These are phyloP conservation scores for Podila horticola DNA, from an alignment of 192 early-diverging fungal genomes.

Conservation along the genomic window DNA sequence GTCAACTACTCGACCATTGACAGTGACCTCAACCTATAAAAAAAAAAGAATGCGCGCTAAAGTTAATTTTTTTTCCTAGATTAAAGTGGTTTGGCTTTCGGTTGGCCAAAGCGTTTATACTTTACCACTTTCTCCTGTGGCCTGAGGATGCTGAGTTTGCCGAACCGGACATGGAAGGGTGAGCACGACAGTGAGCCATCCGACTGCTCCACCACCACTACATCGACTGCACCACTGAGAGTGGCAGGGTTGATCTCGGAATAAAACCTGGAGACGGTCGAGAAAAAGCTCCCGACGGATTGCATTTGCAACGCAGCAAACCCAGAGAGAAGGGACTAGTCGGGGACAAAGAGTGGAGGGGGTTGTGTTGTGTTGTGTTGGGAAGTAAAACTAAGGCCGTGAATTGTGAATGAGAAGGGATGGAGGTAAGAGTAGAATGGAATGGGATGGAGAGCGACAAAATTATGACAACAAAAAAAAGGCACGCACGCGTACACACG, in stretches of 20 bases:
- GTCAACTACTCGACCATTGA: constrained; percentile 82
- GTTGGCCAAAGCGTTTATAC: too few relatives aligned
- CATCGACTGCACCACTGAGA: constrained; percentile 96
- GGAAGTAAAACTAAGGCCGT: background rate
- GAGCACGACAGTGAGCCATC: constrained; percentile 90
- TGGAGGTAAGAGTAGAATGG: background rate
- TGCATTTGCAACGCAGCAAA: constrained; percentile 27
- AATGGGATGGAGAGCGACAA: background rate
- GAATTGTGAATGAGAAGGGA: background rate
- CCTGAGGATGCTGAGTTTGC: constrained; percentile 90
- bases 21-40: constrained; percentile 74
- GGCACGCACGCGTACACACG: background rate
- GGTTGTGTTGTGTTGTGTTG: background rate
- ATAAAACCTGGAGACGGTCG: constrained; percentile 90
- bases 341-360: background rate
- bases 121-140: constrained; percentile 88
- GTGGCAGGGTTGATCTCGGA: constrained; percentile 97
- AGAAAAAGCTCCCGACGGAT: constrained; percentile 63
- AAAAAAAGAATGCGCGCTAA: background rate
- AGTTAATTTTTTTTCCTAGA: background rate
- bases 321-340: background rate
- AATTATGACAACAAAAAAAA: background rate
- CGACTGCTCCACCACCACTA: constrained; percentile 87
- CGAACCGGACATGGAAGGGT: constrained; percentile 98
- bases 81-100: background rate